Evolutionary conservation across 2,329 filamentous ascomycete genomes (phyloP), one percentile per base, ranked within the genome.

Genomic region (Arthrobotrys entomopaga): DNA sequence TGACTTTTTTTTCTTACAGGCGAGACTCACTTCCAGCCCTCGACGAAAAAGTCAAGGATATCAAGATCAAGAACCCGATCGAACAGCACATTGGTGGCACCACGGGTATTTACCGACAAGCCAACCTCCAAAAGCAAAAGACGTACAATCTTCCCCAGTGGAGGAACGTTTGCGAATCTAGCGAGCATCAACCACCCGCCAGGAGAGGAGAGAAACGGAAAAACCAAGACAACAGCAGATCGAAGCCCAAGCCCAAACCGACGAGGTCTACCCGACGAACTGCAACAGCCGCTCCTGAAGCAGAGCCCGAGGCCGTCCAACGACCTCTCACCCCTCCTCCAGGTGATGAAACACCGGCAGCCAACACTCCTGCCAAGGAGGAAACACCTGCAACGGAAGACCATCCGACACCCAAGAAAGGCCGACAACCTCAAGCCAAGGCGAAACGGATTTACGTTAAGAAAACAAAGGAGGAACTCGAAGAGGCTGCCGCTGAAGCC

Each of bases 81-180:
- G 97, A 93, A 80, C 95, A 99, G 82, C 95, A 99, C 79, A 99
- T 99, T 79, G 94, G 96, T 85, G 95, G 95, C 48, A 92, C 91
- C 59, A 92, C 94, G 80, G 96, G 95, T 66, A 96, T 92, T 66
- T 99, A 97, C 81, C 94, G 94, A 40, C 95, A 99, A 81, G 92
- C 95, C 80, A 99, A 99, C 80, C 93, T 99, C 72, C 89, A 98
- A 79, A 96, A 97, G 82, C 92, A 96, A 81, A 88, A 95, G 80
- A 93, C 93, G 13, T 99, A 99, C 84, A 99, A 97, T 78, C 85
- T 99, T 3, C 94, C 94, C 0, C 93, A 99, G 82, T 99, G 95
- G 95, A 92, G 93, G 78, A 87, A 91, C 65, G 86, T 98, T 43
- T 97, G 93, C 80, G 91, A 97, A 76, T 93, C 97, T 82, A 93